Base-by-base conservation (phyloP, 805 yeast species). In the Tetrapisispora arboricola region DNA sequence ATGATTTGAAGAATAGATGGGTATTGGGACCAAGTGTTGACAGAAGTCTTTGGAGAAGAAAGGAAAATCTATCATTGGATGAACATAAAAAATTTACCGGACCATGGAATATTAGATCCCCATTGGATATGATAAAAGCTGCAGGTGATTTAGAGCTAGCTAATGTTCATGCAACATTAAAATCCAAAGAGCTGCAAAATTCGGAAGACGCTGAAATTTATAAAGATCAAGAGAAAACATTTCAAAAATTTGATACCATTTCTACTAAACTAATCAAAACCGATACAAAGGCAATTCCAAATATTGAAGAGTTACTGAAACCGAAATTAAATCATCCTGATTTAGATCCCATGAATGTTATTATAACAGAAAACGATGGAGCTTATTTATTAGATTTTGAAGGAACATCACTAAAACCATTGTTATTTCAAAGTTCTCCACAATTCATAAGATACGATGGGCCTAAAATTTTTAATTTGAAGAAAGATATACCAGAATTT, bases 11-110 rank as follows among this genome's bases (percentile, higher is more conserved):
- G 40, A 71, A 74, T 46, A 75, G 95, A 65, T 88, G 94, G 94
- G 72, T 80, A 57, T 77, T 90, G 49, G 97, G 98, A 6, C 92
- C 95, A n/a, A 74, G 84, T 19, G 78, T 76, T 24, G 96, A 90
- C 61, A 73, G 82, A 49, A 72, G 76, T 12, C 84, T 78, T 58
- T 80, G 87, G 73, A 83, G 81, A 59, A 73, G 78, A 49, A 80
- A 79, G 57, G 63, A 63, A 30, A 64, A 69, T 33, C 60, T 84
- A 50, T 66, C 71, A n/a, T 68, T 70, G 28, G 69, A 66, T 32
- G 70, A 68, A 40, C 63, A 75, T 39, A 69, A 67, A n/a, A 34
- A 37, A 15, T 67, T 62, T 39, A 65, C 76, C 40, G 97, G 97
- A 1, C 97, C 97, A 29, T 86, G 94, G 87, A 61, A 65, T 12